Conservation (phyloP, 305 asterid species). For the Lippia alba region DNA sequence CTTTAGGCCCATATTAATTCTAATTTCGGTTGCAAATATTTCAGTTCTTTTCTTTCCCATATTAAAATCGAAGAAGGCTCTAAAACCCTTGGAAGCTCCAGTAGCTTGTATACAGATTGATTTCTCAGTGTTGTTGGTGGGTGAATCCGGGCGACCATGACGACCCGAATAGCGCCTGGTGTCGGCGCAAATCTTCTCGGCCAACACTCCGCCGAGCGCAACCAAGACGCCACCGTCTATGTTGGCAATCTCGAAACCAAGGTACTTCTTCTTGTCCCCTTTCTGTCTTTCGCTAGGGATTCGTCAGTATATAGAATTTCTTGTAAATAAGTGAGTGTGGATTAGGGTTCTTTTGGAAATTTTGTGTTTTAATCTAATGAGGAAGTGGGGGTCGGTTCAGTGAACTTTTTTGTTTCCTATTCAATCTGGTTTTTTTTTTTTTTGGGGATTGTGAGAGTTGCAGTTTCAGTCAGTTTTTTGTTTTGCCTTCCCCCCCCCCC, state of each 20-base stretch:
- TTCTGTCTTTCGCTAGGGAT: not conserved
- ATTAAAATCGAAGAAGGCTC: not conserved
- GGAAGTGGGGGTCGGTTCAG: slow-evolving; percentile 11
- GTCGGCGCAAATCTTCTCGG: slow-evolving; percentile 91
- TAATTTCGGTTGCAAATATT: not conserved
- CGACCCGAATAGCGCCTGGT: slow-evolving; percentile 94
- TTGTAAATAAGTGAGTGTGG: not conserved
- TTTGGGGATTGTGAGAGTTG: not conserved
- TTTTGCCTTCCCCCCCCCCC: no score
- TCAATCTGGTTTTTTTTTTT: not conserved
- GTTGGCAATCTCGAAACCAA: slow-evolving; percentile 90
- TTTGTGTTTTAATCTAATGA: not conserved
- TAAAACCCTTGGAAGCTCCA: not conserved
- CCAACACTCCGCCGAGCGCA: slow-evolving; percentile 96
- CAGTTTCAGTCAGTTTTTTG: not conserved
- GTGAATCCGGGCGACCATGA: slow-evolving; percentile 44
- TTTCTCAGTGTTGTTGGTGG: not conserved
- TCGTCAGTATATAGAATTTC: slow-evolving; percentile 16
- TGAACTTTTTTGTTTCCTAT: not conserved
- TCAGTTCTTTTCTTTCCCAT: not conserved
- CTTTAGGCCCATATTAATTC: not conserved
- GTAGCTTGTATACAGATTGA: not conserved
- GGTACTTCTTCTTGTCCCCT: slow-evolving; percentile 37
- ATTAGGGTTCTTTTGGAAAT: slow-evolving; percentile 14
- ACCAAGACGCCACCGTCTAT: slow-evolving; percentile 95